Conservation (phyloP, 805 yeast genomes). For the Suhomyces sp. region DNA sequence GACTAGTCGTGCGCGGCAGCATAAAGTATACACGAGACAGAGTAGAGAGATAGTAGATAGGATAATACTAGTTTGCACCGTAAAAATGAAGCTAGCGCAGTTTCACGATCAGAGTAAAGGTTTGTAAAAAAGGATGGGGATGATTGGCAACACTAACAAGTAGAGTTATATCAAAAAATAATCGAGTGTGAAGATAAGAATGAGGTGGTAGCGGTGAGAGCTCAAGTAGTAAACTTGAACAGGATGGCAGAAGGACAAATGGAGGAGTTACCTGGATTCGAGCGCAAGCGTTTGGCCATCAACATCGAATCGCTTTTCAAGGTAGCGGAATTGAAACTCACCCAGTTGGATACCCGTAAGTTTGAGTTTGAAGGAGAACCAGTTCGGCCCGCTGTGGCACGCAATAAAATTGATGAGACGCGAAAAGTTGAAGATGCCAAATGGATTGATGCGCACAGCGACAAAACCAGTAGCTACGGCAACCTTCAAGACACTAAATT, state of each 20-base stretch:
- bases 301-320: constrained; percentile 18
- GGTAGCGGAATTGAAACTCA: constrained; percentile 18
- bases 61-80: neutral
- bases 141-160: neutral
- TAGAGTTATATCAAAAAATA: constrained; percentile 8
- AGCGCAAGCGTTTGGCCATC: constrained; percentile 21
- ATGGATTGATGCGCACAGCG: neutral
- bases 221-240: constrained; percentile 10
- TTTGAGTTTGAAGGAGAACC: constrained; percentile 34
- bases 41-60: neutral
- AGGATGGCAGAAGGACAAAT: constrained; percentile 6
- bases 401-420: neutral
- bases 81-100: neutral
- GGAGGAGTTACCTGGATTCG: constrained; percentile 12
- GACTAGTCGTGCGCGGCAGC: neutral
- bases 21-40: neutral
- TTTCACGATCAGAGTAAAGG: constrained; percentile 1
- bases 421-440: neutral
- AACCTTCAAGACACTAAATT: neutral
- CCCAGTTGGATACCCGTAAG: constrained; percentile 10
- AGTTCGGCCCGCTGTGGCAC: neutral
- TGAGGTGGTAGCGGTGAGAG: constrained; percentile 2
- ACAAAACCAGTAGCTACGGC: neutral
- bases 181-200: constrained; percentile 3
- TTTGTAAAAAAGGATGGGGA: neutral